Conservation (phyloP, 1,284 basidiomycete species). For the Ustilago nuda region DNA sequence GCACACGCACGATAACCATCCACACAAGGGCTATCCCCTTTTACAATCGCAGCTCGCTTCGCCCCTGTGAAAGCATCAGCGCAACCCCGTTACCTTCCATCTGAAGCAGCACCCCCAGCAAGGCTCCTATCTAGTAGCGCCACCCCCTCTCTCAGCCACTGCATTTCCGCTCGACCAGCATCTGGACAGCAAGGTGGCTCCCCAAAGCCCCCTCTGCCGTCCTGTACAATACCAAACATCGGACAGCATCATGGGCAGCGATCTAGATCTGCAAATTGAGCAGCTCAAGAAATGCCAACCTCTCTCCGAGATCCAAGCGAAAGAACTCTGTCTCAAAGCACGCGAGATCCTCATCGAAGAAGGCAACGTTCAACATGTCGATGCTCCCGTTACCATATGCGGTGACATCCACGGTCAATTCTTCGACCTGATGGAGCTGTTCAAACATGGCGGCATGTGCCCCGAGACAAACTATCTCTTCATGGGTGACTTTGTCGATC, state of each 20-base stretch:
- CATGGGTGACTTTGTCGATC: slow-evolving; percentile 77
- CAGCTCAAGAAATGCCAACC: slow-evolving; percentile 64
- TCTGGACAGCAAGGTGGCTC: slow-evolving; percentile 29
- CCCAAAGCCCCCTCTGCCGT: slow-evolving; percentile 18
- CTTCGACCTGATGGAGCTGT: slow-evolving; percentile 95
- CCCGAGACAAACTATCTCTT: slow-evolving; percentile 98
- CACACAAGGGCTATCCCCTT: no score
- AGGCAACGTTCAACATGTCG: slow-evolving; percentile 94
- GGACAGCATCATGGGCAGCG: slow-evolving; percentile 44
- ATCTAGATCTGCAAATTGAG: slow-evolving; percentile 63
- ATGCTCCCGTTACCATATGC: slow-evolving; percentile 97
- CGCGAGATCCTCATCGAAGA: slow-evolving; percentile 94
- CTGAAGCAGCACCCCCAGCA: neutral
- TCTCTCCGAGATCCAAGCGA: slow-evolving; percentile 63
- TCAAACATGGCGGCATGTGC: slow-evolving; percentile 93
- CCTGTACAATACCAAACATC: neutral
- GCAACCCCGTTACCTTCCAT: neutral
- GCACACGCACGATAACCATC: no score
- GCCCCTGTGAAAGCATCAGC: neutral
- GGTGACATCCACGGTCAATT: slow-evolving; percentile 99
- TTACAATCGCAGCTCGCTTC: no score
- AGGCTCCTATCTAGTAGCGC: neutral
- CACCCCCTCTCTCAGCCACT: slow-evolving; percentile 2
- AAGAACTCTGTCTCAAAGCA: slow-evolving; percentile 85
- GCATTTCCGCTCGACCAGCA: neutral